Base-by-base conservation (phyloP, 192 early-diverging fungal species). In the Gonapodya sp. region DNA sequence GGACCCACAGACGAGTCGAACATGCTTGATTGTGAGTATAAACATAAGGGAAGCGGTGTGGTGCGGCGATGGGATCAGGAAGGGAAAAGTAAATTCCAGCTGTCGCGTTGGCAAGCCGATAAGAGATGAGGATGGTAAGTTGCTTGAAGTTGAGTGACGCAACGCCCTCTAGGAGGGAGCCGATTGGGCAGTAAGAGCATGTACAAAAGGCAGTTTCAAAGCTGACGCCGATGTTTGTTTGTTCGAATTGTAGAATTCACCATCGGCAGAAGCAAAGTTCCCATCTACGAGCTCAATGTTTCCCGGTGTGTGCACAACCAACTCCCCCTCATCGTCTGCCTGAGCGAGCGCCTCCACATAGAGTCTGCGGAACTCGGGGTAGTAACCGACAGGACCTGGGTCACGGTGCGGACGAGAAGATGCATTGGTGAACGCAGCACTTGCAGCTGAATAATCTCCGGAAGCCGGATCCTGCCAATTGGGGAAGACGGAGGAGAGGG, bases 1-100 rank as follows among this genome's bases (percentile, higher is more conserved):
- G 95, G 36, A 96, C 83, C 94, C 94, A 95, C 36, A 87, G 78
- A 1, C 95, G 89, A 1, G 93, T 89, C 30, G 85, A 85, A 2
- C 94, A 92, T 34, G 73, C 36, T 46, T 81, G 80, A 36, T 35
- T 64, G 79, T 81, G 79, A 1, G 79, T 64, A 18, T 64, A 81
- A 31, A 32, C 73, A 36, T 81, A 80, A 0, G 80, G 80, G 79
- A 79, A 81, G n/a, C 80, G 86, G 80, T 90, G 85, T 72, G 90
- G 90, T 2, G 87, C 90, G 79, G 87, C 85, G 24, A 86, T 81
- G 1, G 87, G 84, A 37, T 91, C 90, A n/a, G 87, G 87, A 79
- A 87, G 86, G 30, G 87, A 82, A 85, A 89, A 91, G 34, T 89
- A 83, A n/a, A 91, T 82, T 1, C 89, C 90, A 18, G 87, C 83